Conservation (phyloP, 2,329 filamentous ascomycete species). For the Neofusicoccum laricinum region DNA sequence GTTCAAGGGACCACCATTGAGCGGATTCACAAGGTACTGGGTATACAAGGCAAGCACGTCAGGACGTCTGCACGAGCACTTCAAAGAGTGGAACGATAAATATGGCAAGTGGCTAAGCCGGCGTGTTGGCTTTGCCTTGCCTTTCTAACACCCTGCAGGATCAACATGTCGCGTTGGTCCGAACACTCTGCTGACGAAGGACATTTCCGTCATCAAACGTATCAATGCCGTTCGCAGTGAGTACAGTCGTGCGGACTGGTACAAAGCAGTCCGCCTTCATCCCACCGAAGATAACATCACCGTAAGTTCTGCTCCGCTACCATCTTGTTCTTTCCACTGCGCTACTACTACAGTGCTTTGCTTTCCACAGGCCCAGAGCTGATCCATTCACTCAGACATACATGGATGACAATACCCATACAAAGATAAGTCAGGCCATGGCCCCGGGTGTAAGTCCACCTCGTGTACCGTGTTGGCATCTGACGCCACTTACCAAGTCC, state of each 20-base stretch:
- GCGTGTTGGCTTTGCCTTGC: too few species aligned
- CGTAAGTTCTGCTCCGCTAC: too few species aligned
- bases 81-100: constrained; percentile 34
- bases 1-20: constrained; percentile 38
- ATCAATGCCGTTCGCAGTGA: constrained; percentile 42
- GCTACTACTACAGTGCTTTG: too few species aligned
- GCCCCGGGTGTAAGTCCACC: constrained; percentile 34
- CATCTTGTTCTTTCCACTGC: too few species aligned
- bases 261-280: constrained; percentile 35
- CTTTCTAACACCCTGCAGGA: background rate
- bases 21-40: constrained; percentile 39
- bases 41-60: constrained; percentile 34
- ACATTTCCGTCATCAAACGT: constrained; percentile 44
- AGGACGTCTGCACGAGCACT: constrained; percentile 37
- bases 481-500: too few species aligned
- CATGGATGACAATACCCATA: constrained; percentile 35
- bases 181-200: constrained; percentile 49
- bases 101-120: constrained; percentile 31
- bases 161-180: constrained; percentile 42
- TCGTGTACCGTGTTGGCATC: background rate
- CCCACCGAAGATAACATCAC: constrained; percentile 40
- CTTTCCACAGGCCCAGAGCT: too few species aligned
- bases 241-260: constrained; percentile 40
- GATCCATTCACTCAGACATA: constrained; percentile 22
- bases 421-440: constrained; percentile 35